Evolutionary conservation across 331 rosid genomes (phyloP).

Genomic region (Cydonia oblonga): DNA sequence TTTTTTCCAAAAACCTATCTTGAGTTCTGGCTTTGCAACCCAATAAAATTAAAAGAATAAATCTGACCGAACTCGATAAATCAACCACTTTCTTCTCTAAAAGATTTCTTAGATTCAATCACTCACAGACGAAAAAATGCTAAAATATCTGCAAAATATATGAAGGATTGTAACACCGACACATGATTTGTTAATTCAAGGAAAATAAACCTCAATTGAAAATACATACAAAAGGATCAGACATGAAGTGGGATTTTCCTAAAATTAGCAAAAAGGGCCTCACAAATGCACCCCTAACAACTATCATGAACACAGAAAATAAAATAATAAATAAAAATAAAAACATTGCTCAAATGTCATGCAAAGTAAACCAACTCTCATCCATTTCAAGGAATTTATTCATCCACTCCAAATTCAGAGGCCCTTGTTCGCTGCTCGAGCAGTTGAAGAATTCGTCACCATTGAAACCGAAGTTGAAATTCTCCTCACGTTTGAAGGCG

Average conservation of each 20-base stretch:
- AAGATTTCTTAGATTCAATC: not conserved
- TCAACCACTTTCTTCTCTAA: not conserved
- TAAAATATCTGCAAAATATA: not conserved
- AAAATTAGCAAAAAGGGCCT: not conserved
- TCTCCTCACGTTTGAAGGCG: not conserved
- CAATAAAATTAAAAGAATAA: not conserved
- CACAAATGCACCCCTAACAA: not conserved
- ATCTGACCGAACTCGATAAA: not conserved
- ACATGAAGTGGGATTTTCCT: conserved; percentile 8
- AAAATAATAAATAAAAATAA: not conserved
- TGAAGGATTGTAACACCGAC: not conserved
- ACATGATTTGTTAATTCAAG: conserved; percentile 9
- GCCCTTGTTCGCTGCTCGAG: conserved; percentile 6
- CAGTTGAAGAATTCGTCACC: not conserved
- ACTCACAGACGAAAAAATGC: not conserved
- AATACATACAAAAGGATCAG: not conserved
- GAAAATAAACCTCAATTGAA: not conserved
- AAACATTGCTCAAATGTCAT: not conserved
- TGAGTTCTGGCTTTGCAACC: too few species aligned
- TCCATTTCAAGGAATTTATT: conserved; percentile 32
- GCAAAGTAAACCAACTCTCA: conserved; percentile 25
- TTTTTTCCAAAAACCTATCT: too few species aligned
- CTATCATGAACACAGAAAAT: not conserved
- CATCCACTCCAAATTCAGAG: conserved; percentile 32
- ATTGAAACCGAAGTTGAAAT: conserved; percentile 1